Evolutionary conservation across 1,139 yeast genomes (phyloP), one percentile per base, ranked within the genome.

Genomic region (Pichia sp.): DNA sequence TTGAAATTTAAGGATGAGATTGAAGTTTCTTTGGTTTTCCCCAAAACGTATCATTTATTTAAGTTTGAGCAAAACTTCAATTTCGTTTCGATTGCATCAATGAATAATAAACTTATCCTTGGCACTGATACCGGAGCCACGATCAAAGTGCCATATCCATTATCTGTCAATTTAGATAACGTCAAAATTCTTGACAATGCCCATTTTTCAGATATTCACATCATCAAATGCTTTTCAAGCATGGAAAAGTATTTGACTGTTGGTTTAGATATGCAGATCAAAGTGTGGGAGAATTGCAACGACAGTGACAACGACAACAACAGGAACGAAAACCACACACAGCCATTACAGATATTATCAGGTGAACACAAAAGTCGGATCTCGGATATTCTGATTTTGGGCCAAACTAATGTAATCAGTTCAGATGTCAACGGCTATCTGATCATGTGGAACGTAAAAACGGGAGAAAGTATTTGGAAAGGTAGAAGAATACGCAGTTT

Each of bases 381-480:
- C 23, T 71, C 75, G 2, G 79, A 68, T 48, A 49, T 75, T 2
- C 68, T 61, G 3, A 53, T 78, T 43, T 62, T 84, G 31, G 87
- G 79, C 0, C 61, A 75, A 26, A 64, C 92, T 34, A 82, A 84
- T 54, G 66, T 85, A 49, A 50, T 81, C 29, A 71, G 76, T 2
- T 66, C 75, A 3, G 70, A 77, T 9, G 45, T 52, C 5, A 84
- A 79, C 55, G 84, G 85, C 0, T 58, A 73, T 0, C 66, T 80
- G 2, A 66, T 64, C 39, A 55, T 85, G 37, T 84, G 87, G 88
- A 92, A 85, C 54, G 75, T 85, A 55, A 81, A 85, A 0, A 58
- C 73, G 2, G 85, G 80, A 0, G 46, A 58, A 26, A 57, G 62
- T 3, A 57, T 81, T 7, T 62, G 71, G 49, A 60, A 64, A 3